A percentile compares a stretch with the other conserved stretches of the same genome.
Conservation (phyloP, 2,329 filamentous ascomycete genomes). For the Fusarium zealandicum region DNA sequence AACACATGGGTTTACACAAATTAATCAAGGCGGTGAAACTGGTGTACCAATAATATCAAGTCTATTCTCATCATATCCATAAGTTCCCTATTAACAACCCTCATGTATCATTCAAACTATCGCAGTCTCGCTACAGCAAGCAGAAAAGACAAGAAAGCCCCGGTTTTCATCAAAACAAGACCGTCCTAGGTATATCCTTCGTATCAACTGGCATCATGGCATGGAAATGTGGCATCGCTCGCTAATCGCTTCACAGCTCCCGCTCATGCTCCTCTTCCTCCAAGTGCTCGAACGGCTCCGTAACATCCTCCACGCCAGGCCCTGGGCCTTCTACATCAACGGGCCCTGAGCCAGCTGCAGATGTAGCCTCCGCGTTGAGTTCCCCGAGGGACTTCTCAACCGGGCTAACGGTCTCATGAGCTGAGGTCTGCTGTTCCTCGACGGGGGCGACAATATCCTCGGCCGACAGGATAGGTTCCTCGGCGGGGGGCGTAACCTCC, state of each 20-base stretch:
- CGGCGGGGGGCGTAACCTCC: neutral
- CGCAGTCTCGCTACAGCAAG: slow-evolving; percentile 31
- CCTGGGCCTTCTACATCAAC: slow-evolving; percentile 3
- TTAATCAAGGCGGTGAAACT: slow-evolving; percentile 2
- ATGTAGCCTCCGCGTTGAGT: neutral
- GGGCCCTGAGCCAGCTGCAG: neutral
- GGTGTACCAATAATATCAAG: slow-evolving; percentile 18
- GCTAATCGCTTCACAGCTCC: slow-evolving; percentile 26
- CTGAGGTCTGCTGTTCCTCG: slow-evolving; percentile 2
- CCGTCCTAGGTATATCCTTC: slow-evolving; percentile 41
- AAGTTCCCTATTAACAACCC: slow-evolving; percentile 33
- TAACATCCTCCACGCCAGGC: neutral
- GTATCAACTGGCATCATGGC: slow-evolving; percentile 38
- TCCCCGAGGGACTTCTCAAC: slow-evolving; percentile 1
- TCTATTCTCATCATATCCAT: slow-evolving; percentile 32
- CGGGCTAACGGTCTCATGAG: slow-evolving; percentile 7
- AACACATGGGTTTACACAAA: slow-evolving; percentile 5
- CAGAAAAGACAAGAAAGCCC: slow-evolving; percentile 22
- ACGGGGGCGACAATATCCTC: slow-evolving; percentile 2
- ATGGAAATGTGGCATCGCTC: slow-evolving; percentile 29
- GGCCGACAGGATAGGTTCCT: neutral
- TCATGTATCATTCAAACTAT: slow-evolving; percentile 36
- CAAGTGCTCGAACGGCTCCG: slow-evolving; percentile 2
- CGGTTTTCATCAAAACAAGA: slow-evolving; percentile 35
- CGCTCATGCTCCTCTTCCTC: slow-evolving; percentile 16